Conservation (phyloP, 495 filamentous ascomycete species). For the Podospora tetraspora region DNA sequence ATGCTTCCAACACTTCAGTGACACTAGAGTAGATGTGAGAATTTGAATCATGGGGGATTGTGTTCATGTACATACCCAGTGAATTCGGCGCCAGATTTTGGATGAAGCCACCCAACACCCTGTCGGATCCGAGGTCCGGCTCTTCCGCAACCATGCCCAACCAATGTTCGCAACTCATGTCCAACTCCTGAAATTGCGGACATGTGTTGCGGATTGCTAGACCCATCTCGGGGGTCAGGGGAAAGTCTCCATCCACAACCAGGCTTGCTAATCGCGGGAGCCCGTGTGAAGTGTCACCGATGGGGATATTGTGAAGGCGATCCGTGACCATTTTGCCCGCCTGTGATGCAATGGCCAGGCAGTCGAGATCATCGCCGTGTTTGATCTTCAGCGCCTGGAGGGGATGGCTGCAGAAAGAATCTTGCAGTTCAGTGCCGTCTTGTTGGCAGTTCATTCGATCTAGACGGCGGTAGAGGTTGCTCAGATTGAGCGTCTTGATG, state of each 20-base stretch:
- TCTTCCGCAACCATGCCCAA: no score
- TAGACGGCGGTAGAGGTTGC: slow-evolving; percentile 55
- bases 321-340: no score
- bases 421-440: neutral
- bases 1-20: no score
- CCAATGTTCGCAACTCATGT: no score
- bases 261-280: no score
- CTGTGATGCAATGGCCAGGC: no score
- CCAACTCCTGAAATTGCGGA: neutral
- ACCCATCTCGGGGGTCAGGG: neutral
- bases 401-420: slow-evolving; percentile 47
- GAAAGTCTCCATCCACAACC: no score
- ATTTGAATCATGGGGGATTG: neutral
- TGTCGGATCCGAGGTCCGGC: no score
- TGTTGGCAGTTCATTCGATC: slow-evolving; percentile 34
- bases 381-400: slow-evolving; percentile 35
- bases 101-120: neutral
- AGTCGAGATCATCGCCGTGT: no score
- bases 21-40: neutral
- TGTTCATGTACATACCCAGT: slow-evolving; percentile 30
- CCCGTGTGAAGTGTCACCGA: no score
- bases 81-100: slow-evolving; percentile 40
- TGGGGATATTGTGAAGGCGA: no score
- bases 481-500: slow-evolving; percentile 56
- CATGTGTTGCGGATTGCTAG: neutral